Base-by-base conservation (phyloP, 2,329 filamentous ascomycete species). In the Botryosphaeria agaves region DNA sequence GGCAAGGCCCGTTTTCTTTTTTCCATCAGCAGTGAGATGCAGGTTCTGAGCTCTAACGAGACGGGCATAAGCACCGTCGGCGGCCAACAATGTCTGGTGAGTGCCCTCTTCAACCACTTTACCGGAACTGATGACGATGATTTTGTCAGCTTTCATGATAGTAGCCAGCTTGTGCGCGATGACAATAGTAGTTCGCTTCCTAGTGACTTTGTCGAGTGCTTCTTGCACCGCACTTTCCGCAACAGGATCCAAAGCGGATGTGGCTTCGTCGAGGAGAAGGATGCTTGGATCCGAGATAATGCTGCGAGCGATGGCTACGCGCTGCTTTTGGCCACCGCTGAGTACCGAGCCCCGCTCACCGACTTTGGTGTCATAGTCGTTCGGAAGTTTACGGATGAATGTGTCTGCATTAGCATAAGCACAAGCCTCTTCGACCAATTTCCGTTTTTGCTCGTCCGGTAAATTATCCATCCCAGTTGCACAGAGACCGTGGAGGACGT, bases 151-250 rank as follows among this genome's bases (percentile, higher is more conserved):
- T 38, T 74, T 73, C 56, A 76, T 72, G 32, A 81, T 72, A 0
- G 76, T 82, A 0, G 76, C 78, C 15, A 81, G 55, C 7, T 76
- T 66, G 46, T 80, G 76, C 34, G 64, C 62, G 38, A 67, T 56
- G 30, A 52, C 47, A 33, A 68, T 61, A 0, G 64, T 67, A 1
- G 67, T 72, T 14, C 66, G 55, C 3, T 52, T 56, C 17, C 49
- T 48, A 30, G 56, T 61, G 15, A 70, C 44, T 24, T 50, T 45
- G 3, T 55, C 50, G 24, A 72, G 42, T 4, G 63, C 57, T 29
- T 46, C 34, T 41, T 68, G 56, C 18, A 72, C 57, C 29, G 47
- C 43, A 2, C 44, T 43, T 37, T 66, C 58, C 0, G 59, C 64
- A 15, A 54, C 45, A 9, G 53, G 56, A 38, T 62, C 59, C 2